phyloP scores from a whole-genome alignment of 345 rosid genomes.

The Eucalyptus pumila region DNA sequence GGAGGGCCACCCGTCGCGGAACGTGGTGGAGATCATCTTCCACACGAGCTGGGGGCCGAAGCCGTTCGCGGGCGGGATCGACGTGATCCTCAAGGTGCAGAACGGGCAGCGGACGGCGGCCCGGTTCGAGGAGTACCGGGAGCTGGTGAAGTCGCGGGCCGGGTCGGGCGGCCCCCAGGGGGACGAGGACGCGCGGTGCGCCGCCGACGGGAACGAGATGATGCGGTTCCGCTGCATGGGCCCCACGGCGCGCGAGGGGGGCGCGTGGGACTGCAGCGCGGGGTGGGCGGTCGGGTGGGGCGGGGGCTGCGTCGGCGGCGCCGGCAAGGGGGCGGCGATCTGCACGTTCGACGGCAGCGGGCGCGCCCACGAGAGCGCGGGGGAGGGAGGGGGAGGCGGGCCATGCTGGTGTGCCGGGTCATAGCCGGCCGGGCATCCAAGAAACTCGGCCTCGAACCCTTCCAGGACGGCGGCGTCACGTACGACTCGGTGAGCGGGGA shows the following conservation, averaged over 20 bases:
- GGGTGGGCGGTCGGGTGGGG: not conserved
- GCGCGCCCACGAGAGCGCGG: not conserved
- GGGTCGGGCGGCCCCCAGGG: conserved; percentile 31
- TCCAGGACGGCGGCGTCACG: not conserved
- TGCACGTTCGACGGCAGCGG: conserved; percentile 1
- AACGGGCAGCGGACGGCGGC: conserved; percentile 53
- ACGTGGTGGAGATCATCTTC: conserved; percentile 90
- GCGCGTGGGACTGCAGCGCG: not conserved
- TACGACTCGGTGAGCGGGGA: conserved; percentile 6
- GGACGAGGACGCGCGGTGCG: conserved; percentile 74
- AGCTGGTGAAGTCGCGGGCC: conserved; percentile 46
- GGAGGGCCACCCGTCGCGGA: conserved; percentile 79
- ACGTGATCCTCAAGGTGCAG: conserved; percentile 83
- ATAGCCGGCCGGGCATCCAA: not conserved
- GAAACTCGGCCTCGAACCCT: not conserved
- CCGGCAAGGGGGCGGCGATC: not conserved
- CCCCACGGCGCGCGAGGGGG: conserved; percentile 13
- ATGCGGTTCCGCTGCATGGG: conserved; percentile 88
- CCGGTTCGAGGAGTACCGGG: conserved; percentile 89
- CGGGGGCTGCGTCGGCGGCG: not conserved
- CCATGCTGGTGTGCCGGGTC: conserved; percentile 7
- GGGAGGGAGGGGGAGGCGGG: not conserved
- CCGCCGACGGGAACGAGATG: conserved; percentile 89
- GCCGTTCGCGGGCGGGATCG: conserved; percentile 63
- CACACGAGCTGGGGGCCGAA: conserved; percentile 86